Evolutionary conservation across 2,329 filamentous ascomycete species (phyloP).

Genomic region (Kalmusia sp.): DNA sequence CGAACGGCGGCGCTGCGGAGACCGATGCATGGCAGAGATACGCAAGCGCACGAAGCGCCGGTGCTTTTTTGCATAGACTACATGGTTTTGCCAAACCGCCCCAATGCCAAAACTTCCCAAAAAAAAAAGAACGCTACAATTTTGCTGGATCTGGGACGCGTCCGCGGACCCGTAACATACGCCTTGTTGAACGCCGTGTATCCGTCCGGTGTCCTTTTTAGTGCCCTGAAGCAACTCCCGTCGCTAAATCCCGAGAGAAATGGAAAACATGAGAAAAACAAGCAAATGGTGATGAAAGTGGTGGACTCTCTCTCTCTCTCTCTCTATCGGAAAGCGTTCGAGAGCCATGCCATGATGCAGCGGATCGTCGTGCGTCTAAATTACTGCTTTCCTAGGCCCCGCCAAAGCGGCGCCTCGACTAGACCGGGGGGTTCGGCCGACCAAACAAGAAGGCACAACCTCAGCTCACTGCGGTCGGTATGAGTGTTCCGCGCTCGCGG

Average conservation of each 20-base stretch:
- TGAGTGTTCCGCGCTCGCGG: constrained; percentile 42
- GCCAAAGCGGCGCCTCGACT: constrained; percentile 28
- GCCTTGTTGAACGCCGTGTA: constrained; percentile 40
- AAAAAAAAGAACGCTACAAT: constrained; percentile 35
- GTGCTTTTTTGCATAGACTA: constrained; percentile 47
- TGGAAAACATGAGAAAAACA: constrained; percentile 8
- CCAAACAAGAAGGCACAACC: constrained; percentile 26
- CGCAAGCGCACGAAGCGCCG: constrained; percentile 15
- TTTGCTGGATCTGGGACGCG: constrained; percentile 25
- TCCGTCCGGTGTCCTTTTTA: constrained; percentile 39
- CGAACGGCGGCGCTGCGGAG: neutral
- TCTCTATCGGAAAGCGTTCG: constrained; percentile 32
- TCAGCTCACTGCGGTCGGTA: constrained; percentile 38
- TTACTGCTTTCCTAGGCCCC: constrained; percentile 37
- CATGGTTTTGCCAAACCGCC: constrained; percentile 31
- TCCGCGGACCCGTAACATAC: constrained; percentile 11
- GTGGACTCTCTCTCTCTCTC: too few relatives aligned
- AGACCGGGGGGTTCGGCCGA: constrained; percentile 29
- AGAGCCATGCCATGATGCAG: constrained; percentile 28
- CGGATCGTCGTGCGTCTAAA: constrained; percentile 44
- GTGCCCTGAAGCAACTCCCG: constrained; percentile 36
- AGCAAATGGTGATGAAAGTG: too few relatives aligned
- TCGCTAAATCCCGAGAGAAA: constrained; percentile 30
- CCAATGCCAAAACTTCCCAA: constrained; percentile 21
- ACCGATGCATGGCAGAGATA: neutral